Percentiles rank a stretch among this genome's conserved stretches.
phyloP scores from a whole-genome alignment of 2,329 filamentous ascomycete species.

The Fusarium pilosicola region DNA sequence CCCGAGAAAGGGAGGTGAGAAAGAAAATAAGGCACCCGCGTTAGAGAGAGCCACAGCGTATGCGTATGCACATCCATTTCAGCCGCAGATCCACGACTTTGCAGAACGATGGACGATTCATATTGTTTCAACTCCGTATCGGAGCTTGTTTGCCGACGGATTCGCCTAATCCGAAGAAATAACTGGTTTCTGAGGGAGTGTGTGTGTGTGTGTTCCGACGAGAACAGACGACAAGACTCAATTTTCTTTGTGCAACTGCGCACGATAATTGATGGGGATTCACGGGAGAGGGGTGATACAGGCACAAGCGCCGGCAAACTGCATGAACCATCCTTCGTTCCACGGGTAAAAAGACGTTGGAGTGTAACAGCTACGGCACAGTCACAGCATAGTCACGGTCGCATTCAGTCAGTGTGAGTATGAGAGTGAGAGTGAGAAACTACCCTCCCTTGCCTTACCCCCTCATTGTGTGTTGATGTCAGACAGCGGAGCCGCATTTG shows the following conservation, averaged over 20 bases:
- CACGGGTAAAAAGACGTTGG: neutral
- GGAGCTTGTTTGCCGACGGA: neutral
- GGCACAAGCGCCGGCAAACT: constrained; percentile 1
- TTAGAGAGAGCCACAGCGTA: neutral
- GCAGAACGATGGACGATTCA: neutral
- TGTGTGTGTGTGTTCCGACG: neutral
- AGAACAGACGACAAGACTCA: neutral
- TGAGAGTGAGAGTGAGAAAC: neutral
- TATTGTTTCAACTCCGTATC: neutral
- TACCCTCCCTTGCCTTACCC: neutral
- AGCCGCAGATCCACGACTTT: neutral
- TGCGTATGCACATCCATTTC: neutral
- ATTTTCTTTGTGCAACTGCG: neutral
- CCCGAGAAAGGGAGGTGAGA: neutral
- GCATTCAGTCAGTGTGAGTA: neutral
- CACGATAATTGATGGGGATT: neutral
- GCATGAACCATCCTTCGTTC: neutral
- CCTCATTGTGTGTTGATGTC: neutral
- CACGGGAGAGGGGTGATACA: neutral
- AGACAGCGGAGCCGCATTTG: constrained; percentile 3
- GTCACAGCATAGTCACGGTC: neutral
- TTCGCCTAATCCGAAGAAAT: neutral
- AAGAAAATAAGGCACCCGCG: neutral
- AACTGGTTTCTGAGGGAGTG: neutral
- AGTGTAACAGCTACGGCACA: neutral